These are phyloP conservation scores for Pterothamnion heteromorphum DNA, from an alignment of 31 red algal species.

Conservation along the genomic window DNA sequence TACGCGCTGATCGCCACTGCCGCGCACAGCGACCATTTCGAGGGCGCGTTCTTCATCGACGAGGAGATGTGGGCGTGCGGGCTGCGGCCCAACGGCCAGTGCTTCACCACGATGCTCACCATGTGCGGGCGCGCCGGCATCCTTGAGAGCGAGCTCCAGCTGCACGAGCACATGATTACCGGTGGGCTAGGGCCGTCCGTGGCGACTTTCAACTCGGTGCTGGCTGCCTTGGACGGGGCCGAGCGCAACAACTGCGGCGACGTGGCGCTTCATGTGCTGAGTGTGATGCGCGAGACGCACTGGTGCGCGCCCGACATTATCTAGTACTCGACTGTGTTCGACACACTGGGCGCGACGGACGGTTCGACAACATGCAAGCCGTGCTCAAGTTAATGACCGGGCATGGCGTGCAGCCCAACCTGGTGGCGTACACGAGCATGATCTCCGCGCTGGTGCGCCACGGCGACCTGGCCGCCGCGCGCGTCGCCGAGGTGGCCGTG, in stretches of 20 bases:
- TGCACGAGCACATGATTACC: conserved; percentile 62
- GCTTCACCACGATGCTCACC: conserved; percentile 64
- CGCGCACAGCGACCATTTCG: conserved; percentile 36
- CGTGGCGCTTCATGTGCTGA: conserved; percentile 42
- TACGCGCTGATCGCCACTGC: conserved; percentile 59
- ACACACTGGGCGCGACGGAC: conserved; percentile 54
- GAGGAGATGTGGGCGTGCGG: conserved; percentile 63
- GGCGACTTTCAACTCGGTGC: conserved; percentile 64
- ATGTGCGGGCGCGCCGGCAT: conserved; percentile 56
- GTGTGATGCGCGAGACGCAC: conserved; percentile 29
- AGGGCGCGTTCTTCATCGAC: conserved; percentile 57
- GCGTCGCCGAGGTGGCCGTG: too few relatives aligned
- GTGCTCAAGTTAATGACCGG: conserved; percentile 58
- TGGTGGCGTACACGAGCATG: conserved; percentile 72
- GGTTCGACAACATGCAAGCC: conserved; percentile 49
- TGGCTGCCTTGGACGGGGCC: conserved; percentile 49
- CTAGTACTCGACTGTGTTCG: conserved; percentile 73
- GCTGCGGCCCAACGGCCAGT: conserved; percentile 56
- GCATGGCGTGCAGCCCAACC: conserved; percentile 60
- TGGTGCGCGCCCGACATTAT: conserved; percentile 62
- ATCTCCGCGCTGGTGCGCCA: conserved; percentile 59
- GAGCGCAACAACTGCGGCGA: background rate
- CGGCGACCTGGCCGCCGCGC: conserved; percentile 52
- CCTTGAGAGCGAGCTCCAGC: conserved; percentile 51
- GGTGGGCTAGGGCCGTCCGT: conserved; percentile 54